phyloP scores from a whole-genome alignment of 495 filamentous ascomycete genomes.

The Penicillium flavigenum region DNA sequence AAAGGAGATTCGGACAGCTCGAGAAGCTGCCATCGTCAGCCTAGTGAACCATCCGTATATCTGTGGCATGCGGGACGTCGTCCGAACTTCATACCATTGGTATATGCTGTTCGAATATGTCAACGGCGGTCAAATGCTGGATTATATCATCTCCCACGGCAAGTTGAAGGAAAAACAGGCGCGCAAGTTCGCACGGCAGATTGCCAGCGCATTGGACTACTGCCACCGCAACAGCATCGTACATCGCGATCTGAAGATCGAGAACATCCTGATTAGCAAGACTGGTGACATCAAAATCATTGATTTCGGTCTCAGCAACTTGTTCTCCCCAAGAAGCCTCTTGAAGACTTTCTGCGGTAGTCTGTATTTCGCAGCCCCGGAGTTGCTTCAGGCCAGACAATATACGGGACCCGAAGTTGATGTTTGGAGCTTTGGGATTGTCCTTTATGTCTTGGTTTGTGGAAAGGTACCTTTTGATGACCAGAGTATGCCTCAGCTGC shows the following conservation, averaged over 20 bases:
- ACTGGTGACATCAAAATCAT: conserved; percentile 99
- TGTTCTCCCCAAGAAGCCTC: conserved; percentile 82
- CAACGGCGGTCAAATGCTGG: conserved; percentile 98
- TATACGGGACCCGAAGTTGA: conserved; percentile 98
- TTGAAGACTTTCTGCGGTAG: conserved; percentile 98
- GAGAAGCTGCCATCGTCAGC: conserved; percentile 95
- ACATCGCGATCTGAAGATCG: conserved; percentile 96
- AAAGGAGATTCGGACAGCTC: conserved; percentile 94
- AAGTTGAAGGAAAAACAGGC: conserved; percentile 98
- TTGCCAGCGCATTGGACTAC: conserved; percentile 97
- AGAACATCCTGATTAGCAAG: conserved; percentile 99
- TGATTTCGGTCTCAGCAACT: conserved; percentile 96
- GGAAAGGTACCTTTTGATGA: conserved; percentile 99
- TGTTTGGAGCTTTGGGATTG: conserved; percentile 98
- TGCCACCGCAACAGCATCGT: conserved; percentile 99
- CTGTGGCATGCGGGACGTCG: conserved; percentile 92
- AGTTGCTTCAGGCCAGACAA: conserved; percentile 87
- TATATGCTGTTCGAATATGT: conserved; percentile 99
- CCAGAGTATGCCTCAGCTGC: conserved; percentile 97
- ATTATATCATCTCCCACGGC: conserved; percentile 99
- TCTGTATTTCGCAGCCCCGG: conserved; percentile 96
- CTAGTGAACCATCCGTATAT: conserved; percentile 95
- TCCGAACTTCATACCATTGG: conserved; percentile 97
- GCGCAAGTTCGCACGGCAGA: conserved; percentile 95
- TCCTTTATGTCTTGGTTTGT: conserved; percentile 97